A percentile compares a stretch with the other conserved stretches of the same genome.
Conservation (phyloP, 2,329 filamentous ascomycete species). For the Lomentospora prolificans region DNA sequence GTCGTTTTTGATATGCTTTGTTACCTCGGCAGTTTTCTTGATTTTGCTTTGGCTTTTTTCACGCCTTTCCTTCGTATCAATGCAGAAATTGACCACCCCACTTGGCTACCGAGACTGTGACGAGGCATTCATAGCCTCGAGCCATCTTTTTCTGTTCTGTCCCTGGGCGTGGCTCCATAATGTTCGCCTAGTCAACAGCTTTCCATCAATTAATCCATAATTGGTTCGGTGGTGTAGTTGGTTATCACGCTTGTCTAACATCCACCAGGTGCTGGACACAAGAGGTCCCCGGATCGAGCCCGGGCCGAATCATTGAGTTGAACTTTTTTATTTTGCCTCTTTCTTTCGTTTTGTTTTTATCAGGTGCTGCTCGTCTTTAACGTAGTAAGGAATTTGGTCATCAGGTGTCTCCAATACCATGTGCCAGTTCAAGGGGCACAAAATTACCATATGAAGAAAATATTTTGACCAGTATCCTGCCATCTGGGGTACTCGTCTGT, state of each 20-base stretch:
- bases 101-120: no score
- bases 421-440: no score
- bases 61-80: background rate
- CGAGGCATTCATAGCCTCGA: no score
- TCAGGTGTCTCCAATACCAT: no score
- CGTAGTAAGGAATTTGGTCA: no score
- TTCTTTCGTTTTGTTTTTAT: background rate
- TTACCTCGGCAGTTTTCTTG: background rate
- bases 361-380: background rate
- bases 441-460: no score
- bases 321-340: background rate
- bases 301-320: background rate
- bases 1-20: background rate
- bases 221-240: slow-evolving; percentile 2
- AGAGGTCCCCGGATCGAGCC: background rate
- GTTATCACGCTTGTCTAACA: slow-evolving; percentile 3
- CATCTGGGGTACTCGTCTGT: no score
- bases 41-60: background rate
- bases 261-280: background rate
- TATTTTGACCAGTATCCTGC: no score
- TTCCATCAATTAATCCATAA: background rate
- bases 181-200: background rate
- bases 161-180: background rate
- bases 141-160: background rate
- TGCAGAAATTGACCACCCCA: background rate